These are phyloP conservation scores for Phytophthora idaei DNA, from an alignment of 352 stramenopile species.

Conservation along the genomic window DNA sequence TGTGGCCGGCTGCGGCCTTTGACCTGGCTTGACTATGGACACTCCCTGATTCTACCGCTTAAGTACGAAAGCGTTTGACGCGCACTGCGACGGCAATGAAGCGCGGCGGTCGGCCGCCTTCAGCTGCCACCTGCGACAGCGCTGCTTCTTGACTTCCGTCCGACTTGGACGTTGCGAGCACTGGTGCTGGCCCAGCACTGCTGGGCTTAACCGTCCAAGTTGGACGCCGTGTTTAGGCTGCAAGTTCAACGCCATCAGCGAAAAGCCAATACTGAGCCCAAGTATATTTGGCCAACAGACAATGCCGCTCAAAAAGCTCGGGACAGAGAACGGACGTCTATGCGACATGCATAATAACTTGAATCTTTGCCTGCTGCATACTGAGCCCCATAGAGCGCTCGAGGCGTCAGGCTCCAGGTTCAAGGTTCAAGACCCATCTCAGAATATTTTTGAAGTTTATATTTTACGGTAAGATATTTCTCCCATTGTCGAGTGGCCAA, in stretches of 20 bases:
- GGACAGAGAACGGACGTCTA: conserved; percentile 2
- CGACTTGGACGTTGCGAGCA: background rate
- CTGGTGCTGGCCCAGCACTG: background rate
- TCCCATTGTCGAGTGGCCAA: background rate
- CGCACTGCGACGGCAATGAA: too few relatives aligned
- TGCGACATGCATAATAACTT: conserved; percentile 24
- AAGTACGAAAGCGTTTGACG: conserved; percentile 23
- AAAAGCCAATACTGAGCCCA: conserved; percentile 6
- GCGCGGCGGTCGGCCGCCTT: background rate
- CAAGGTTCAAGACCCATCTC: background rate
- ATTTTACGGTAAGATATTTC: background rate
- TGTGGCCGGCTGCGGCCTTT: conserved; percentile 5
- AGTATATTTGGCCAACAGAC: conserved; percentile 11
- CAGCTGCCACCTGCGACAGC: background rate
- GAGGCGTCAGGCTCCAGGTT: background rate
- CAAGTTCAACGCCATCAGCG: conserved; percentile 23
- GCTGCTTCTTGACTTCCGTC: background rate
- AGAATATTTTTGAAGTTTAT: background rate
- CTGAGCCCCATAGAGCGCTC: background rate
- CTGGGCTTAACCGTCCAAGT: conserved; percentile 3
- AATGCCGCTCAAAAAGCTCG: conserved; percentile 8
- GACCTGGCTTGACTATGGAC: conserved; percentile 18
- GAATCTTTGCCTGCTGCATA: conserved; percentile 11
- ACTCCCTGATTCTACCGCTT: conserved; percentile 13
- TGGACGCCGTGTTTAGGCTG: conserved; percentile 14